Base-by-base conservation (phyloP, 108 stramenopile genomes). In the Cylindrotheca fusiformis region DNA sequence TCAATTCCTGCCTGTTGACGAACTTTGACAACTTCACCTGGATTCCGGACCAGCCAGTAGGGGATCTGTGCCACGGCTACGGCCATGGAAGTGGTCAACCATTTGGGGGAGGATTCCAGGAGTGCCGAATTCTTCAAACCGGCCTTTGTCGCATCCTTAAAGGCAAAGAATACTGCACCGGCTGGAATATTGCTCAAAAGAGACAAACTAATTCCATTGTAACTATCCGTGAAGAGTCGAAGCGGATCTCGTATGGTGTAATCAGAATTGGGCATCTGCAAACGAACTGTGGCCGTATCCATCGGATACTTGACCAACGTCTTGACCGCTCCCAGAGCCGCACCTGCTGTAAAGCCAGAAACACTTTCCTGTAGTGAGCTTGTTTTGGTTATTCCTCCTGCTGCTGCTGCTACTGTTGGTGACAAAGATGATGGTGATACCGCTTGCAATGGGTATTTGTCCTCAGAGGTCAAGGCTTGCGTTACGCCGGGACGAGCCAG, bases 31-130 rank as follows among this genome's bases (percentile, higher is more conserved):
- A 92, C 87, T 64, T 92, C 90, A 46, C 80, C 80, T 1, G 90
- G 90, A 85, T 88, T 92, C 8, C 90, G 83, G 8, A 92, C 61
- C 8, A 82, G 18, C 90, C 87, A 88, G 68, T 92, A 92, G 0
- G 85, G 90, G 61, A 85, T 65, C 53, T 72, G 55, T 8, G 87
- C 90, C 23, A 69, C 77, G 0, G 58, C 74, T n/a, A 92, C 90
- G 1, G 87, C 87, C 6, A 85, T 8, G 47, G 55, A 74, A 8
- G 90, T 92, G 3, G 69, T 23, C 31, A 78, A 32, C 87, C 85
- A 88, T 47, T 66, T 72, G 0, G 70, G 54, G 0, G 44, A 26
- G 17, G 60, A 25, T 12, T n/a, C 22, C 3, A 12, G 12, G 2
- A 20, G n/a, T 0, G 32, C 29, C 4, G 67, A 61, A 0, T 63